Conservation (phyloP, 768 basidiomycete genomes). For the Dentipellis fragilis region DNA sequence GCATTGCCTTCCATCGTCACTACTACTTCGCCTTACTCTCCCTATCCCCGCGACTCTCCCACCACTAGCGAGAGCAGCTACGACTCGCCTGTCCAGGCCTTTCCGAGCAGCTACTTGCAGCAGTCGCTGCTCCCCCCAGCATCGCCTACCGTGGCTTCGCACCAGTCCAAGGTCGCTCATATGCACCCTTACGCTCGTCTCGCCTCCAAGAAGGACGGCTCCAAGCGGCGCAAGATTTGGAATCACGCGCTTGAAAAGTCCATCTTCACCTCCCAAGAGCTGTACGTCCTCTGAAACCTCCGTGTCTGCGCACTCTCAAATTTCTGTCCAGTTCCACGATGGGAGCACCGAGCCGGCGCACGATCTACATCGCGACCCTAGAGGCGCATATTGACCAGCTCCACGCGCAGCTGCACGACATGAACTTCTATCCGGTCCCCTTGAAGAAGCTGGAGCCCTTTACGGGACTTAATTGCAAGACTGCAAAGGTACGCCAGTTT, state of each 20-base stretch:
- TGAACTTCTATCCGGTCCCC: constrained; percentile 47
- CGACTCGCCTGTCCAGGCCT: constrained; percentile 5
- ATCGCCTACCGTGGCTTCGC: background rate
- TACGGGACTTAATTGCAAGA: constrained; percentile 66
- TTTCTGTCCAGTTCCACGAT: constrained; percentile 40
- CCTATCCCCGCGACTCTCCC: constrained; percentile 2
- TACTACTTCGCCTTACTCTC: background rate
- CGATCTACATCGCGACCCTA: constrained; percentile 61
- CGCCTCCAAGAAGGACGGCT: constrained; percentile 45
- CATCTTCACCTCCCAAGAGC: constrained; percentile 55
- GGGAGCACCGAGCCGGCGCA: constrained; percentile 57
- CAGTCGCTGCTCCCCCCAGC: constrained; percentile 11
- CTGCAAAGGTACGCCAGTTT: constrained; percentile 46
- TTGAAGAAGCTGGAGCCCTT: constrained; percentile 49
- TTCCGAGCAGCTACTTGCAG: constrained; percentile 7
- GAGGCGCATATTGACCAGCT: constrained; percentile 65
- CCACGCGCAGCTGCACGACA: constrained; percentile 44
- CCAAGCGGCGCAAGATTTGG: constrained; percentile 69
- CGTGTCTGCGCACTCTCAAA: background rate
- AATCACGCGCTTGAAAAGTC: constrained; percentile 68
- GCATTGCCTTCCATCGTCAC: background rate
- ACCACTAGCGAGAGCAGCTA: constrained; percentile 10
- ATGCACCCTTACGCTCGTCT: constrained; percentile 64
- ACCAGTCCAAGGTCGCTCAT: constrained; percentile 23
- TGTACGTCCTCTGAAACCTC: constrained; percentile 31